Evolutionary conservation across 352 stramenopile species (phyloP), one percentile per base, ranked within the genome.

Genomic region (Albugo candida): DNA sequence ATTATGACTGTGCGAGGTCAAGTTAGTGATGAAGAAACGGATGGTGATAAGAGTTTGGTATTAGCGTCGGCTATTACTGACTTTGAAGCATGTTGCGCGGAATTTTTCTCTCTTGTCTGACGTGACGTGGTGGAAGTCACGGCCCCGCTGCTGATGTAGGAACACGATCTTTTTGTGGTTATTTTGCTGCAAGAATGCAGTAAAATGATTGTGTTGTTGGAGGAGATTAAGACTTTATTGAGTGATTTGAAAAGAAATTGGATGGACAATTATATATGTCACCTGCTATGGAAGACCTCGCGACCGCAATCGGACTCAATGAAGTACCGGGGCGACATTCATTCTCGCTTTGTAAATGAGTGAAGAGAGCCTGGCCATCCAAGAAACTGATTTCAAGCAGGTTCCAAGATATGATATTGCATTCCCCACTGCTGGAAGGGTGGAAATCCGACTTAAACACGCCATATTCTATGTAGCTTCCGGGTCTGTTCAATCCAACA

Each of bases 221-320:
- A 83, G 49, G 84, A 95, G 55, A 95, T 97, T 50, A 72, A 76
- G 17, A 65, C 77, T 31, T 95, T 84, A 2, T 64, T 97, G 6
- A 61, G 79, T 0, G 92, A 97, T 44, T 62, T 97, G 37, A 94
- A 97, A 55, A 97, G 97, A 51, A 85, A 27, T 64, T 97, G 2
- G 96, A 97, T 48, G 92, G 89, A 2, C 83, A 97, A 54, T 68
- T 96, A 11, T 96, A 97, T 71, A 96, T 97, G 83, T 95, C 81
- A 12, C 79, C 92, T 47, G 62, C 80, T 6, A 96, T 97, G 85
- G 88, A 97, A 53, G 88, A 97, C 55, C 67, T 97, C 24, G 79
- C 78, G 20, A 93, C 66, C 34, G 86, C 88, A 10, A 92, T 97
- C 54, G 59, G 61, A 11, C 64, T 97, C 16, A 96, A 97, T 61